Evolutionary conservation across 192 early-diverging fungal genomes (phyloP).

Genomic region (Entomortierella parvispora): DNA sequence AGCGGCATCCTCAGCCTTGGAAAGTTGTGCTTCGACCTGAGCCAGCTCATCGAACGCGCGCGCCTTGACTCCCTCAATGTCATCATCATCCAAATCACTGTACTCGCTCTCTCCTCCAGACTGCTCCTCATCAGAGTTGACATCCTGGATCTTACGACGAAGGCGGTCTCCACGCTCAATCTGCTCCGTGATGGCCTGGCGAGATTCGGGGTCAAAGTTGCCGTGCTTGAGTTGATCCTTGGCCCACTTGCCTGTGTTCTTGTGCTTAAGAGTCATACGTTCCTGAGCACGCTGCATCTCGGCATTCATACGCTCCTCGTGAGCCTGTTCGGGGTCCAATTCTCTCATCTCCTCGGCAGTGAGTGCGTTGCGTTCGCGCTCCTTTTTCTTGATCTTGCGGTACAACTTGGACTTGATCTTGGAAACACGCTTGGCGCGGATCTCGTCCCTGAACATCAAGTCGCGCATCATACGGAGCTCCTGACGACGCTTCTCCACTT

Average conservation of each 20-base stretch:
- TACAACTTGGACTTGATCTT: conserved; percentile 99
- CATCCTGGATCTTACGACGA: conserved; percentile 82
- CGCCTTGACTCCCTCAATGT: conserved; percentile 49
- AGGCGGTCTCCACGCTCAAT: conserved; percentile 81
- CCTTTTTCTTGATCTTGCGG: conserved; percentile 87
- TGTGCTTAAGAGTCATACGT: conserved; percentile 93
- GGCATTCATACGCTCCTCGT: conserved; percentile 71
- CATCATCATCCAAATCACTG: conserved; percentile 62
- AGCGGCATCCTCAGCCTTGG: conserved; percentile 46
- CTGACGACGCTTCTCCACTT: conserved; percentile 76
- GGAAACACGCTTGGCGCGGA: conserved; percentile 88
- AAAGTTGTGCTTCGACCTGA: conserved; percentile 59
- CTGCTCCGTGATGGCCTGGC: conserved; percentile 87
- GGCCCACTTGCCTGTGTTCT: conserved; percentile 97
- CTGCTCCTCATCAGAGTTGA: conserved; percentile 67
- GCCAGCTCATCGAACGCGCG: conserved; percentile 62
- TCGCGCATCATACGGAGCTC: conserved; percentile 93
- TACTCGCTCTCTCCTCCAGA: conserved; percentile 53
- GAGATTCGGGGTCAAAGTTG: conserved; percentile 67
- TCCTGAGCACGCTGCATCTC: conserved; percentile 89
- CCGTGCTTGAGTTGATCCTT: conserved; percentile 79
- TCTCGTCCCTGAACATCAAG: conserved; percentile 92
- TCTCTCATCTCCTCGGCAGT: conserved; percentile 65
- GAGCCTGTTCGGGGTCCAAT: conserved; percentile 75
- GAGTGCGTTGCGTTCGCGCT: conserved; percentile 67